phyloP scores from a whole-genome alignment of 768 basidiomycete genomes.

The Goffeauzyma gilvescens region DNA sequence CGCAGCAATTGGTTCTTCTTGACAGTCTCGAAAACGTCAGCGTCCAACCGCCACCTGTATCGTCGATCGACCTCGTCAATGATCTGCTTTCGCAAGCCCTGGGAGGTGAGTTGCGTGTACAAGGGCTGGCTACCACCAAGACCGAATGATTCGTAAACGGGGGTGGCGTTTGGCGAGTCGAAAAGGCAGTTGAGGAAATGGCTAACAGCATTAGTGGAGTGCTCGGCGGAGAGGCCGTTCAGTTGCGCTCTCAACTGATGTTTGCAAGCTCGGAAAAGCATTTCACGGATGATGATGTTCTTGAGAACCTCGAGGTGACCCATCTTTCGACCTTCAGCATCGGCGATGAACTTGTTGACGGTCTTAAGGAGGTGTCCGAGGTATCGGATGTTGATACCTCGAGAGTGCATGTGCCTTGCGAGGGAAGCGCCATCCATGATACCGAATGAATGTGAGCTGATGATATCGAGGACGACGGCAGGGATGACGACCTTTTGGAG shows the following conservation, averaged over 20 bases:
- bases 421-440: constrained; percentile 33
- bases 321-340: constrained; percentile 15
- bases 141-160: constrained; percentile 25
- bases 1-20: constrained; percentile 32
- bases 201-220: constrained; percentile 28
- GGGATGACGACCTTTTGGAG: constrained; percentile 32
- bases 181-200: constrained; percentile 38
- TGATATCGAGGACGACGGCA: constrained; percentile 29
- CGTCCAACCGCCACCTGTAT: constrained; percentile 32
- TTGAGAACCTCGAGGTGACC: constrained; percentile 18
- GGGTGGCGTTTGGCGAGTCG: constrained; percentile 27
- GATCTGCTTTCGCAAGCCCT: constrained; percentile 26
- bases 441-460: constrained; percentile 23
- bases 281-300: constrained; percentile 32
- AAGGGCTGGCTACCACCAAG: constrained; percentile 20
- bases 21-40: constrained; percentile 20
- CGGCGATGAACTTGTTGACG: constrained; percentile 24
- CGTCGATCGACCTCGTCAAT: constrained; percentile 26
- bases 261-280: constrained; percentile 35
- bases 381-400: constrained; percentile 38
- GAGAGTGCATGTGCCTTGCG: constrained; percentile 30
- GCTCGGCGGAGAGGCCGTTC: constrained; percentile 27
- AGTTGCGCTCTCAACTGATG: constrained; percentile 33
- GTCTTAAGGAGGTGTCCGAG: constrained; percentile 31
- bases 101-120: constrained; percentile 33